Evolutionary conservation across 1,284 basidiomycete species (phyloP).

Genomic region (Trametes polyzona): DNA sequence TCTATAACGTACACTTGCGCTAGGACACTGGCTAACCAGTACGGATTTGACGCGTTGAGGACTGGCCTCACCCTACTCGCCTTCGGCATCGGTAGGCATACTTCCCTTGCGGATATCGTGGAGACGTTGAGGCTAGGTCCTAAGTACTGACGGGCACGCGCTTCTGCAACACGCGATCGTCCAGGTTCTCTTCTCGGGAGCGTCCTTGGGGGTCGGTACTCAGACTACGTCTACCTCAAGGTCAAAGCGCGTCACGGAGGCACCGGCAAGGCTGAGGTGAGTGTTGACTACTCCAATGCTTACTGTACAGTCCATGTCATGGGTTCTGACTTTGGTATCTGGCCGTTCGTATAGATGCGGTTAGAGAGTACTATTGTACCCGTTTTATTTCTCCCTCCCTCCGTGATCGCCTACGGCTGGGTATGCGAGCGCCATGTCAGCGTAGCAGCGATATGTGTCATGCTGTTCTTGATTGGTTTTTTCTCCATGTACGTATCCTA

Average conservation of each 20-base stretch:
- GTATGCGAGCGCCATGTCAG: slow-evolving; percentile 64
- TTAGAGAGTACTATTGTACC: slow-evolving; percentile 63
- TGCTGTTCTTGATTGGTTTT: slow-evolving; percentile 72
- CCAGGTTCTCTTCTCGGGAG: slow-evolving; percentile 61
- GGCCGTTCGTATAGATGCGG: slow-evolving; percentile 72
- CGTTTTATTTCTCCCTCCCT: slow-evolving; percentile 58
- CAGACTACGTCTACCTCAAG: slow-evolving; percentile 63
- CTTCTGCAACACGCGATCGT: background rate
- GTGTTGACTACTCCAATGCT: too few relatives aligned
- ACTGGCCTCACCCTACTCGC: slow-evolving; percentile 81
- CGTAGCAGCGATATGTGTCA: slow-evolving; percentile 64
- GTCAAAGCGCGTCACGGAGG: slow-evolving; percentile 67
- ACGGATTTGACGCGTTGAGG: slow-evolving; percentile 70
- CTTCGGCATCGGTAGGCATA: slow-evolving; percentile 60
- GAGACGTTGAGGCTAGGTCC: too few relatives aligned
- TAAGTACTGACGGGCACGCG: too few relatives aligned
- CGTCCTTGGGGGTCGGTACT: slow-evolving; percentile 77
- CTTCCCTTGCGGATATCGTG: background rate
- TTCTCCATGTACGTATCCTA: slow-evolving; percentile 56
- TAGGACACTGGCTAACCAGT: slow-evolving; percentile 66
- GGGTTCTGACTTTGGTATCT: too few relatives aligned
- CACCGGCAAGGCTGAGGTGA: slow-evolving; percentile 66
- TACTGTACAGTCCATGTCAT: too few relatives aligned
- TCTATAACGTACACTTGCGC: slow-evolving; percentile 74
- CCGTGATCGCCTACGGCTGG: slow-evolving; percentile 79